Evolutionary conservation across 371 early-diverging fungal species (phyloP).

Genomic region (Mucor circinelloides): DNA sequence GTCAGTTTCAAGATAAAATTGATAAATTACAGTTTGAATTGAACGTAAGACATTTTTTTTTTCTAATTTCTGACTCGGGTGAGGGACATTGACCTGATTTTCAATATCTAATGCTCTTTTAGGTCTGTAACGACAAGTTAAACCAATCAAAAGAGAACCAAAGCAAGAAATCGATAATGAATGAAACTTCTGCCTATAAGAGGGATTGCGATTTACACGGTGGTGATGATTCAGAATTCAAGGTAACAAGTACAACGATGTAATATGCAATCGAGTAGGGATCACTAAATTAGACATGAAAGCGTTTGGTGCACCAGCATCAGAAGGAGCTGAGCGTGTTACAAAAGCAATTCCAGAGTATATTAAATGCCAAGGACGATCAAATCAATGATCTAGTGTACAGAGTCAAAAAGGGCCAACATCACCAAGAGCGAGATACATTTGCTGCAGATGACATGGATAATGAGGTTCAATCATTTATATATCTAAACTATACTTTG

Average conservation of each 20-base stretch:
- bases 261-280: no score
- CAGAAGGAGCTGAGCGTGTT: conserved; percentile 37
- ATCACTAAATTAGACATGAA: not conserved
- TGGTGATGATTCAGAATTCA: not conserved
- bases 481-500: conserved; percentile 12
- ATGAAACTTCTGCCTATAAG: conserved; percentile 1
- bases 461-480: conserved; percentile 42
- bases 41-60: not conserved
- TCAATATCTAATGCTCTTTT: not conserved
- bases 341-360: conserved; percentile 41
- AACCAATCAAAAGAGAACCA: not conserved
- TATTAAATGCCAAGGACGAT: conserved; percentile 47
- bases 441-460: conserved; percentile 31
- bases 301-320: conserved; percentile 23
- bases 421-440: conserved; percentile 26
- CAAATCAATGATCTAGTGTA: conserved; percentile 37
- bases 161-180: not conserved
- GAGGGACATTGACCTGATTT: not conserved
- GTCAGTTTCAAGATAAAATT: not conserved
- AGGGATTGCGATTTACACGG: not conserved
- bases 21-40: not conserved
- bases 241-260: not conserved
- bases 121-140: not conserved
- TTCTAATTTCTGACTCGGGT: not conserved
- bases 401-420: conserved; percentile 21